These are phyloP conservation scores for Exophiala bonariae DNA, from an alignment of 2,329 filamentous ascomycete species.

Conservation along the genomic window DNA sequence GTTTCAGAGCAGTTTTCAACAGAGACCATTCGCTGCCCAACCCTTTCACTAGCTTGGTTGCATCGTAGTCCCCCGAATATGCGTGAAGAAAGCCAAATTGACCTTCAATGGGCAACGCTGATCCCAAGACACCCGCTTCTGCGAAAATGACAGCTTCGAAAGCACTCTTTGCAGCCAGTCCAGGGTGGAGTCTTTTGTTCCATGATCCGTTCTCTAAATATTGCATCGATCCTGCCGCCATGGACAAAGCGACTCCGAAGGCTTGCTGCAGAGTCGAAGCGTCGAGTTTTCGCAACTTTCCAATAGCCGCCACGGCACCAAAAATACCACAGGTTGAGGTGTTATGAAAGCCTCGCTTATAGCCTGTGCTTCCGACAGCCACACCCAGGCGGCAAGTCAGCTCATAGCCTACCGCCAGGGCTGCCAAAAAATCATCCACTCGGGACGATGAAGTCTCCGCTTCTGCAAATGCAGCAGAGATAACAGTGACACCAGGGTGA, in stretches of 20 bases:
- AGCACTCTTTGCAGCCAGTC: slow-evolving; percentile 38
- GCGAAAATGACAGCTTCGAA: slow-evolving; percentile 35
- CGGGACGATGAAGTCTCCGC: slow-evolving; percentile 12
- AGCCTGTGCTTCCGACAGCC: slow-evolving; percentile 32
- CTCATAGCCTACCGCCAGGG: slow-evolving; percentile 35
- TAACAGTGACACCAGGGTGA: slow-evolving; percentile 41
- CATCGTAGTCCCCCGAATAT: neutral
- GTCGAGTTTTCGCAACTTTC: slow-evolving; percentile 26
- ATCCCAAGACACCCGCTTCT: slow-evolving; percentile 31
- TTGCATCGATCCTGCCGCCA: slow-evolving; percentile 38
- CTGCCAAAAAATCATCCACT: neutral
- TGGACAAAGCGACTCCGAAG: slow-evolving; percentile 36
- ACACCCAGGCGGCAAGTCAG: slow-evolving; percentile 29
- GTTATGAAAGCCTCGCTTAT: slow-evolving; percentile 37
- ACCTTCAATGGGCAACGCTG: slow-evolving; percentile 14
- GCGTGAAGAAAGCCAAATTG: slow-evolving; percentile 12
- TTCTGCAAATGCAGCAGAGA: slow-evolving; percentile 28
- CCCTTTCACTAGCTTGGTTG: neutral
- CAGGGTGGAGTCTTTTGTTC: slow-evolving; percentile 39
- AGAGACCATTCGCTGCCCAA: slow-evolving; percentile 15
- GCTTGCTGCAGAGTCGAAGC: slow-evolving; percentile 29
- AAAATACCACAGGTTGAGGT: slow-evolving; percentile 37
- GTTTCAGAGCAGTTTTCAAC: slow-evolving; percentile 11
- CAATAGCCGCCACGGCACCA: slow-evolving; percentile 34
- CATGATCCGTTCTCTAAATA: slow-evolving; percentile 38